A percentile compares a stretch with the other conserved stretches of the same genome.
These are phyloP conservation scores for Pseudomonodictys pantanalensis DNA, from an alignment of 495 filamentous ascomycete genomes.

Conservation along the genomic window DNA sequence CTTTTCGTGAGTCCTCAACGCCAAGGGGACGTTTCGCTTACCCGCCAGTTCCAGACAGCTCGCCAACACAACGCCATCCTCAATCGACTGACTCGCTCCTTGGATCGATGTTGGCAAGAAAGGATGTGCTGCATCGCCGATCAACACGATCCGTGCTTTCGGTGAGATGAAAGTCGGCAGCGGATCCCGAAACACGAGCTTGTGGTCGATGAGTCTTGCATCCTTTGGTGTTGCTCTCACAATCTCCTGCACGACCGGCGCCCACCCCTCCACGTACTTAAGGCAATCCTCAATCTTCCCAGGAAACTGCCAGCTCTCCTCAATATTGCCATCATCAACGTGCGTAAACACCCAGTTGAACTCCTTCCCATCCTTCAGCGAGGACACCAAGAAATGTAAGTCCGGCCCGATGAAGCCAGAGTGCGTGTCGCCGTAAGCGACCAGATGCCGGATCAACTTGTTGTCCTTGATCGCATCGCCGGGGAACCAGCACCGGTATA, in stretches of 20 bases:
- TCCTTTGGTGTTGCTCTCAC: conserved; percentile 37
- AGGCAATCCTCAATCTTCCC: conserved; percentile 36
- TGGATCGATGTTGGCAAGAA: conserved; percentile 42
- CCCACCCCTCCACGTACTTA: conserved; percentile 38
- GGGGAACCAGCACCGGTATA: conserved; percentile 44
- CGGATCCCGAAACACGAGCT: conserved; percentile 41
- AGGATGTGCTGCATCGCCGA: conserved; percentile 42
- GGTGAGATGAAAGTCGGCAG: conserved; percentile 40
- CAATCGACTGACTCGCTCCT: conserved; percentile 42
- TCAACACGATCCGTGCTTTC: conserved; percentile 34
- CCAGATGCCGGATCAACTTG: conserved; percentile 30
- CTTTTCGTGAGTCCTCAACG: conserved; percentile 34
- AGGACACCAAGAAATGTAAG: conserved; percentile 39
- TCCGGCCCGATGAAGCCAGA: conserved; percentile 40
- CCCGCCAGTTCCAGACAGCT: conserved; percentile 36
- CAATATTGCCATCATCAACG: conserved; percentile 37
- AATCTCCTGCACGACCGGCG: conserved; percentile 35
- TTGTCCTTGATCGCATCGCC: conserved; percentile 30
- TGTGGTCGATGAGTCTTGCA: conserved; percentile 38
- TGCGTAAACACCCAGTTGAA: conserved; percentile 43
- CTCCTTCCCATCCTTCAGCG: conserved; percentile 36
- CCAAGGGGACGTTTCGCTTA: conserved; percentile 22
- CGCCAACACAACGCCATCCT: conserved; percentile 40
- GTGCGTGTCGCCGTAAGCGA: conserved; percentile 35
- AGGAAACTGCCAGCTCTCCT: conserved; percentile 37